Percentiles rank a stretch among this genome's conserved stretches.
phyloP scores from a whole-genome alignment of 2,329 filamentous ascomycete genomes.

The Ophiostoma tasmaniense region DNA sequence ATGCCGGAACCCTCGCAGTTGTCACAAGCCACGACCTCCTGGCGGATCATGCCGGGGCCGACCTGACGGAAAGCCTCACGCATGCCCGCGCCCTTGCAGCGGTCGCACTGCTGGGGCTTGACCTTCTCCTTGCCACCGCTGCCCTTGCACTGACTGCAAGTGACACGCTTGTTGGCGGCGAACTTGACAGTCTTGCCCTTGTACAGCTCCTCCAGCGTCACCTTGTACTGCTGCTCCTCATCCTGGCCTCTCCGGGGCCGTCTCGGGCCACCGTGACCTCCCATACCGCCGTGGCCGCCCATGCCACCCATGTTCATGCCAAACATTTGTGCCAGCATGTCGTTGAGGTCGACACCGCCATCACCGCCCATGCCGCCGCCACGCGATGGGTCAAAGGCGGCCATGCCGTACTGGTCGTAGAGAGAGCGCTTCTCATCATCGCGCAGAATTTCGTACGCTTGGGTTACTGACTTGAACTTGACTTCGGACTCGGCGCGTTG shows the following conservation, averaged over 20 bases:
- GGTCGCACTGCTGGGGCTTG: constrained; percentile 72
- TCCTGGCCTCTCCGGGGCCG: constrained; percentile 65
- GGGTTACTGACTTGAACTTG: constrained; percentile 85
- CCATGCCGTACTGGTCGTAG: constrained; percentile 94
- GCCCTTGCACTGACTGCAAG: constrained; percentile 82
- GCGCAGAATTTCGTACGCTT: constrained; percentile 95
- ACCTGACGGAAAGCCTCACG: constrained; percentile 73
- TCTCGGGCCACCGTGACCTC: constrained; percentile 36
- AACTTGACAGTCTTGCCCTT: constrained; percentile 98
- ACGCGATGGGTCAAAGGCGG: constrained; percentile 75
- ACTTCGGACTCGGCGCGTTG: constrained; percentile 77
- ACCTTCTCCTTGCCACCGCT: constrained; percentile 86
- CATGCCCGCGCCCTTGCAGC: constrained; percentile 72
- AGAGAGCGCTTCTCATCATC: constrained; percentile 88
- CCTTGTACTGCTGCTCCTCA: constrained; percentile 85
- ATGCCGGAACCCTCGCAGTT: constrained; percentile 78
- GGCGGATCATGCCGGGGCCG: constrained; percentile 77
- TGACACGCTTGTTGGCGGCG: constrained; percentile 84
- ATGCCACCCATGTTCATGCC: constrained; percentile 56
- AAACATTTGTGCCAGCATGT: constrained; percentile 91
- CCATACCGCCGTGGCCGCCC: constrained; percentile 23
- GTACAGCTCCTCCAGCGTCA: constrained; percentile 89
- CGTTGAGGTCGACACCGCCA: constrained; percentile 76
- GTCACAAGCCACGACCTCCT: constrained; percentile 70
- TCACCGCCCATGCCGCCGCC: constrained; percentile 55